These are phyloP conservation scores for Cryptococcus depauperatus DNA, from an alignment of 1,284 basidiomycete genomes.

Conservation along the genomic window DNA sequence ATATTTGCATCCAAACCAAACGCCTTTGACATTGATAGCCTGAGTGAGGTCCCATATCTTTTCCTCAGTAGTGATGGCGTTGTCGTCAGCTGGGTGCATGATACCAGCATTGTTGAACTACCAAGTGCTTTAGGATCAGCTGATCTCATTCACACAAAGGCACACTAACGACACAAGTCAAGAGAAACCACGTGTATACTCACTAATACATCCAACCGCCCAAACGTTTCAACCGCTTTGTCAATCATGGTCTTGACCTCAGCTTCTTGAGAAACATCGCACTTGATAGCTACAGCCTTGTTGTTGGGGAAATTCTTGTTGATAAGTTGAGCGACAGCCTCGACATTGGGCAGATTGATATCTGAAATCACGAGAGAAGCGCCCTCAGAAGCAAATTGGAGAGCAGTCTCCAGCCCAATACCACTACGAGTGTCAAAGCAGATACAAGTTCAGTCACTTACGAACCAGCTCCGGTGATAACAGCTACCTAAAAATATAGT, in stretches of 20 bases:
- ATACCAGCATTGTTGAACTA: slow-evolving; percentile 90
- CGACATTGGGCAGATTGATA: slow-evolving; percentile 69
- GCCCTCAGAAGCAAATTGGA: slow-evolving; percentile 88
- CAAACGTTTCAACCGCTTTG: slow-evolving; percentile 70
- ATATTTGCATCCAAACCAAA: slow-evolving; percentile 98
- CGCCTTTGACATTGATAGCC: slow-evolving; percentile 92
- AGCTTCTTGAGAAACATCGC: slow-evolving; percentile 79
- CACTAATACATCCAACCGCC: slow-evolving; percentile 86
- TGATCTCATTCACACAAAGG: slow-evolving; percentile 86
- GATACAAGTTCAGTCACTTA: slow-evolving; percentile 19
- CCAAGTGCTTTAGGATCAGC: slow-evolving; percentile 69
- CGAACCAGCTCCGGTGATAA: slow-evolving; percentile 47
- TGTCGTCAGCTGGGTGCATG: slow-evolving; percentile 81
- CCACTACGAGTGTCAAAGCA: slow-evolving; percentile 47
- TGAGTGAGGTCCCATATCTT: slow-evolving; percentile 91
- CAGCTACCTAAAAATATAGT: slow-evolving; percentile 25
- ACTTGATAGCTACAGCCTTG: slow-evolving; percentile 61
- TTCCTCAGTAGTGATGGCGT: slow-evolving; percentile 91
- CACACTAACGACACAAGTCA: slow-evolving; percentile 38
- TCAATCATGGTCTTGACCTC: slow-evolving; percentile 77
- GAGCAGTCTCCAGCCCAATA: slow-evolving; percentile 84
- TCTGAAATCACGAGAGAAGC: slow-evolving; percentile 79
- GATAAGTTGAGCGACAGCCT: slow-evolving; percentile 62
- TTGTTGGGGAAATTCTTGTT: slow-evolving; percentile 59
- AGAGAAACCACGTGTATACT: slow-evolving; percentile 33